These are phyloP conservation scores for Saturnispora halmiae DNA, from an alignment of 805 yeast genomes.

Conservation along the genomic window DNA sequence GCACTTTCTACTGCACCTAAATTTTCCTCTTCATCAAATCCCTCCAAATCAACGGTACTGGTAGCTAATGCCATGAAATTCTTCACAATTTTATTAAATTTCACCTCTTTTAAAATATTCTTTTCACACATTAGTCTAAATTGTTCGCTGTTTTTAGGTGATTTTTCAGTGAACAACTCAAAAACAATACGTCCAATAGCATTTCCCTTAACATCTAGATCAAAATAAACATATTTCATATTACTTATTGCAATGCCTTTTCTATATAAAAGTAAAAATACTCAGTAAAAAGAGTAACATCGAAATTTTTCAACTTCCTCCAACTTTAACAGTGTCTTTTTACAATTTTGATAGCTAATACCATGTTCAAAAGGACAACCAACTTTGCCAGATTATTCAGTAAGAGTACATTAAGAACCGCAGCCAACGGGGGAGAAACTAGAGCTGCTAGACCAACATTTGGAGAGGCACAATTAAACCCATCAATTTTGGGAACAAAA, in stretches of 20 bases:
- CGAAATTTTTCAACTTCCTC: background rate
- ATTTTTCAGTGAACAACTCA: constrained; percentile 38
- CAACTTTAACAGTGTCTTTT: background rate
- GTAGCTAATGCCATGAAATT: constrained; percentile 56
- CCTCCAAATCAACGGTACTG: constrained; percentile 32
- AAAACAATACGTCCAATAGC: constrained; percentile 53
- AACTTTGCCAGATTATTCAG: constrained; percentile 9
- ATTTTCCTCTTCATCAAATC: constrained; percentile 51
- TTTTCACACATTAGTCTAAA: constrained; percentile 40
- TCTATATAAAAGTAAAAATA: background rate
- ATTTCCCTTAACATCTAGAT: constrained; percentile 28
- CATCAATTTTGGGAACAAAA: constrained; percentile 9
- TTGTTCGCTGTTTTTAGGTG: constrained; percentile 50
- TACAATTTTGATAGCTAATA: background rate
- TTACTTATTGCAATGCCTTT: background rate
- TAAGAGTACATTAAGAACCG: background rate
- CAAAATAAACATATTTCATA: constrained; percentile 30
- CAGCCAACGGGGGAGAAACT: too few species aligned
- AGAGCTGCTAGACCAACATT: constrained; percentile 17
- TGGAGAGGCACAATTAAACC: constrained; percentile 21
- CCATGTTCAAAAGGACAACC: constrained; percentile 8
- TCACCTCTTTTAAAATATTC: constrained; percentile 33
- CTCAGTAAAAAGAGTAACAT: too few species aligned
- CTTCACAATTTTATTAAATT: constrained; percentile 55
- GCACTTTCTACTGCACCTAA: constrained; percentile 35